phyloP scores from a whole-genome alignment of 108 stramenopile species.

The Phaeodactylum tricornutum region DNA sequence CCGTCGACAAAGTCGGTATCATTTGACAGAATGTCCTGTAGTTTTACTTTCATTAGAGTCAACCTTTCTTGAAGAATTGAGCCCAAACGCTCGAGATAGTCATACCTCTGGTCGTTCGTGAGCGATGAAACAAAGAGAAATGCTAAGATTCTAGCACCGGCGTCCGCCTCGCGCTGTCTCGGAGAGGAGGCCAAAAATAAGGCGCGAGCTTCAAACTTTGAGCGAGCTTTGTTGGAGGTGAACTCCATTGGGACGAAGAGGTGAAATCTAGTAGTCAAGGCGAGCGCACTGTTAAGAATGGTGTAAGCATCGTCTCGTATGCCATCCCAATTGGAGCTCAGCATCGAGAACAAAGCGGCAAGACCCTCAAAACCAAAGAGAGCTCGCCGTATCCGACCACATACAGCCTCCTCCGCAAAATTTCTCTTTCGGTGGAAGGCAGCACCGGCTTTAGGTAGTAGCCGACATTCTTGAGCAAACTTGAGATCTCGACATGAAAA shows the following conservation, averaged over 20 bases:
- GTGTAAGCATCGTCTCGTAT: constrained; percentile 23
- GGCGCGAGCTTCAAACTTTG: constrained; percentile 16
- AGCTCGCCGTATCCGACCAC: constrained; percentile 10
- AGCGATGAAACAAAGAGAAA: constrained; percentile 19
- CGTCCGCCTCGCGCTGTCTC: constrained; percentile 53
- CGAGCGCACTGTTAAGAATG: constrained; percentile 5
- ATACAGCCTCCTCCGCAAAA: constrained; percentile 7
- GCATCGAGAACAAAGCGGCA: constrained; percentile 23
- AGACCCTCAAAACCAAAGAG: constrained; percentile 24
- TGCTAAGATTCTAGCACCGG: constrained; percentile 39
- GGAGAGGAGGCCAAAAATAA: constrained; percentile 49
- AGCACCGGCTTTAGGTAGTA: constrained; percentile 8
- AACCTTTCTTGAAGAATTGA: constrained; percentile 11
- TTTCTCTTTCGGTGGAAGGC: constrained; percentile 15
- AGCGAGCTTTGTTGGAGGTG: too few species aligned
- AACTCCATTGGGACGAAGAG: constrained; percentile 16
- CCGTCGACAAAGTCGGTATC: constrained; percentile 3
- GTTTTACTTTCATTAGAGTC: constrained; percentile 12
- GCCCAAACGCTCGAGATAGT: constrained; percentile 9
- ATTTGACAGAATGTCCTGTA: constrained; percentile 3
- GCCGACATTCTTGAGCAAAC: constrained; percentile 3
- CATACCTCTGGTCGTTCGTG: not conserved
- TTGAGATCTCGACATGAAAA: constrained; percentile 24
- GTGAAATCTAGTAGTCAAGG: constrained; percentile 7
- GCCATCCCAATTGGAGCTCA: constrained; percentile 47